Percentiles rank a stretch among this genome's conserved stretches.
These are phyloP conservation scores for Podaxis sp. DNA, from an alignment of 768 basidiomycete species.

Conservation along the genomic window DNA sequence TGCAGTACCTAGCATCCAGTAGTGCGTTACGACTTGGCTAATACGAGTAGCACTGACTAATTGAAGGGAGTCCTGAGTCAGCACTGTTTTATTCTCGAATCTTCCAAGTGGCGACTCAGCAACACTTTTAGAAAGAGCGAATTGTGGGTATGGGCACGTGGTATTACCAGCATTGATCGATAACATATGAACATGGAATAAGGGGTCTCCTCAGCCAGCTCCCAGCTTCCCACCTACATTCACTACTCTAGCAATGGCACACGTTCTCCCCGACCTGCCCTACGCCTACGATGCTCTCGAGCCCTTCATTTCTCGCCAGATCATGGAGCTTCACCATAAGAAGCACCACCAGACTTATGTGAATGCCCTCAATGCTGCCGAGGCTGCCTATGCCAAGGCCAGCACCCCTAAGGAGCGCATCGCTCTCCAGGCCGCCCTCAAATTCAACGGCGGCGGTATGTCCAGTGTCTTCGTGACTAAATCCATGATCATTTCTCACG, in stretches of 20 bases:
- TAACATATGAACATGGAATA: neutral
- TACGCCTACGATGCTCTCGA: slow-evolving; percentile 82
- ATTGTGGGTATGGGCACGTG: neutral
- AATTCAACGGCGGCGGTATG: slow-evolving; percentile 95
- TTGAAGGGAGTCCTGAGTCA: neutral
- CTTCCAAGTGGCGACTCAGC: neutral
- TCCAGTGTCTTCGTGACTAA: neutral
- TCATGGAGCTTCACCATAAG: slow-evolving; percentile 91
- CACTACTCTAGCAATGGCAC: slow-evolving; percentile 20
- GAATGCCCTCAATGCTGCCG: slow-evolving; percentile 89
- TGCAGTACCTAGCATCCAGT: too few relatives aligned
- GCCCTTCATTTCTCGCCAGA: slow-evolving; percentile 85
- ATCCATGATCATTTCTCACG: neutral
- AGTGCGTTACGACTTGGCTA: too few relatives aligned
- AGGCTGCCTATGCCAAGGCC: slow-evolving; percentile 70
- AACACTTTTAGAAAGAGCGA: neutral
- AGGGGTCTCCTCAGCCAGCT: neutral
- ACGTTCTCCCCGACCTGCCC: slow-evolving; percentile 59
- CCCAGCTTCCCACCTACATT: neutral
- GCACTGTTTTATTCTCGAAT: neutral
- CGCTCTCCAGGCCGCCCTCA: slow-evolving; percentile 84
- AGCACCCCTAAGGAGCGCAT: slow-evolving; percentile 71
- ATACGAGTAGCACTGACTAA: neutral
- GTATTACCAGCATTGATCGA: neutral
- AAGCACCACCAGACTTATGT: slow-evolving; percentile 95